Evolutionary conservation across 139 green algal species (phyloP), one percentile per base, ranked within the genome.

Genomic region (Tetradesmus obliquus): DNA sequence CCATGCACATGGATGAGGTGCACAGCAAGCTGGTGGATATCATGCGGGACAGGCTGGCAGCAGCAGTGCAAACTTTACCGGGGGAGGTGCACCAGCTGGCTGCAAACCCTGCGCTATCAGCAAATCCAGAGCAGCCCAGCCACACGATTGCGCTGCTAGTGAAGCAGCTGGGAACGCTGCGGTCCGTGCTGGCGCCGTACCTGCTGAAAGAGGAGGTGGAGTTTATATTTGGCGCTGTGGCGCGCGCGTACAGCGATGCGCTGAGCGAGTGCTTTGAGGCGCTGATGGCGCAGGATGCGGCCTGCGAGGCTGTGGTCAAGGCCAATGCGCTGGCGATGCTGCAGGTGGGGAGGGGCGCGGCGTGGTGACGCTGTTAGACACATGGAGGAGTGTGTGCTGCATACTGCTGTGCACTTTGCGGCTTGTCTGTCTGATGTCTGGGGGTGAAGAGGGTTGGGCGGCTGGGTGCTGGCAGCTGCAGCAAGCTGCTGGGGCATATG

Each of bases 21-120:
- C 95, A 98, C 93, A 93, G 84, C 93, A 99, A 99, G 96, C 94
- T 99, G 80, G 96, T 99, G n/a, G 92, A 95, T 82, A 99, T 99
- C 92, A 99, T 99, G 97, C 95, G 96, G 74, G 95, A 97, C 76
- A 82, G 93, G 8, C 91, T 95, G 53, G 12, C 88, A 22, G 57
- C 71, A 54, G 92, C 92, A 24, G 88, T 95, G 20, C 93, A 94
- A 80, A 84, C 95, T 85, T 94, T 99, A 55, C 94, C 94, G 0
- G 82, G 69, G 0, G 91, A 96, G 58, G 20, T 99, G 94, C 60
- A 13, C 32, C 66, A 76, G 66, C 17, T 76, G 6, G 57, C 76
- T 10, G 72, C 79, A 57, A 76, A 69, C 51, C 45, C 62, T 17
- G 6, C 66, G 9, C 66, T 76, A 5, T 17, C 66, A 24, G 17